Evolutionary conservation across 2,329 filamentous ascomycete genomes (phyloP).

Genomic region (Massarina eburnea): DNA sequence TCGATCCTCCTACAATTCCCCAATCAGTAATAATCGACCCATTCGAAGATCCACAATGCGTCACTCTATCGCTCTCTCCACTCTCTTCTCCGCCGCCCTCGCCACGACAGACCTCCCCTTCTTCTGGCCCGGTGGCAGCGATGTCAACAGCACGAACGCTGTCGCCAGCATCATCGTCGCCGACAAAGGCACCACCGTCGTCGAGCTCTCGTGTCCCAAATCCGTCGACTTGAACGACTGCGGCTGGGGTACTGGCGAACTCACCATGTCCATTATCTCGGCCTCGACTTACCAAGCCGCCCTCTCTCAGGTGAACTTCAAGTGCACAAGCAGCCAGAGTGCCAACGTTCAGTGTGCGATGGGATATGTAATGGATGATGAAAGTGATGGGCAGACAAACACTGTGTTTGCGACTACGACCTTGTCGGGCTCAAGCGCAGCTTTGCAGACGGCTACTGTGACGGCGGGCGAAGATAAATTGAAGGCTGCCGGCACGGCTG

Average conservation of each 20-base stretch:
- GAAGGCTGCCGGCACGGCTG: not conserved
- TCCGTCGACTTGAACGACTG: slow-evolving; percentile 9
- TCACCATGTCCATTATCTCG: slow-evolving; percentile 11
- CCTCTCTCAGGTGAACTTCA: slow-evolving; percentile 2
- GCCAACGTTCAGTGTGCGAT: slow-evolving; percentile 1
- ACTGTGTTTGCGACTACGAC: not conserved
- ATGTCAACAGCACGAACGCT: slow-evolving; percentile 1
- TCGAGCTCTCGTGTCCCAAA: slow-evolving; percentile 9
- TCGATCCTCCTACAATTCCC: not conserved
- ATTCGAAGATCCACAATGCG: slow-evolving; percentile 5
- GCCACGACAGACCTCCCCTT: slow-evolving; percentile 7
- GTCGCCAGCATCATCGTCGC: slow-evolving; percentile 8
- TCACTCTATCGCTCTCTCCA: slow-evolving; percentile 4
- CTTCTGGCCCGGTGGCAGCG: slow-evolving; percentile 11
- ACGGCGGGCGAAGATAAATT: slow-evolving; percentile 9
- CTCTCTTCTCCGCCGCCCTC: slow-evolving; percentile 2
- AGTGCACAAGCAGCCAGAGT: slow-evolving; percentile 8
- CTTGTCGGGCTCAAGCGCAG: not conserved
- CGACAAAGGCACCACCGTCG: slow-evolving; percentile 8
- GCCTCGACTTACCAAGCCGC: slow-evolving; percentile 9
- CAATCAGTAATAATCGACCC: not conserved
- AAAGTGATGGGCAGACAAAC: not conserved
- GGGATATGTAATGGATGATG: not conserved
- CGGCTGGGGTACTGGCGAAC: slow-evolving; percentile 8
- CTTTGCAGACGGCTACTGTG: slow-evolving; percentile 5